Base-by-base conservation (phyloP, 2,329 filamentous ascomycete genomes). In the Ceratocystis variospora region DNA sequence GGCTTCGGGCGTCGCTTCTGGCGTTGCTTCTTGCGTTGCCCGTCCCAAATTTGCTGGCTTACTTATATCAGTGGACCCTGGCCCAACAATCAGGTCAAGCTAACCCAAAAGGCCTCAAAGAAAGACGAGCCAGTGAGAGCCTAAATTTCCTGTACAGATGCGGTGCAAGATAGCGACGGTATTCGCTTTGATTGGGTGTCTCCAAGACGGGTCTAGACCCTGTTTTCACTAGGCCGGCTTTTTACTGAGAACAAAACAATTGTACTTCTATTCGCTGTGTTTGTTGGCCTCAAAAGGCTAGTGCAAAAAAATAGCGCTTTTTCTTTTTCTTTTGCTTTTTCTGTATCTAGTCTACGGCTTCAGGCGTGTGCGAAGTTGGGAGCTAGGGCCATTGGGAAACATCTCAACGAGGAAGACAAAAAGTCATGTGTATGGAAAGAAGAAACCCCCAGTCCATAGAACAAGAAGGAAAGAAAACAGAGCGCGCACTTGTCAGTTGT, bases 91-190 rank as follows among this genome's bases (percentile, higher is more conserved):
- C 50, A 55, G 19, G 12, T 31, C n/a, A 55, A 15, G 50, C 50
- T 55, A 55, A 25, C 50, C 50, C 25, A 55, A 55, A 55, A 55
- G 12, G 50, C n/a, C 25, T 12, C n/a, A 22, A 25, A 55, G 22
- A 25, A 55, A 25, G 22, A n/a, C 28, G 31, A 31, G n/a, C 53
- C 28, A 57, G 22, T n/a, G 6, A n/a, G 17, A 59, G 28, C 28
- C 55, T 59, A 59, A 59, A 59, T n/a, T 37, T 57, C 15, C 53
- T 57, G 53, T 31, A 57, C 17, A 19, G 28, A 59, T 25, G 55
- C 28, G 55, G 55, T 28, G n/a, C 55, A 59, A 37, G n/a, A 59
- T 37, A 33, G 28, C n/a, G 7, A 57, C 6, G 10, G 53, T 8
- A 33, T 5, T 33, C 31, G 15, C 25, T 55, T 55, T 28, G 50